These are phyloP conservation scores for Colletotrichum sp. DNA, from an alignment of 2,329 filamentous ascomycete genomes.

Conservation along the genomic window DNA sequence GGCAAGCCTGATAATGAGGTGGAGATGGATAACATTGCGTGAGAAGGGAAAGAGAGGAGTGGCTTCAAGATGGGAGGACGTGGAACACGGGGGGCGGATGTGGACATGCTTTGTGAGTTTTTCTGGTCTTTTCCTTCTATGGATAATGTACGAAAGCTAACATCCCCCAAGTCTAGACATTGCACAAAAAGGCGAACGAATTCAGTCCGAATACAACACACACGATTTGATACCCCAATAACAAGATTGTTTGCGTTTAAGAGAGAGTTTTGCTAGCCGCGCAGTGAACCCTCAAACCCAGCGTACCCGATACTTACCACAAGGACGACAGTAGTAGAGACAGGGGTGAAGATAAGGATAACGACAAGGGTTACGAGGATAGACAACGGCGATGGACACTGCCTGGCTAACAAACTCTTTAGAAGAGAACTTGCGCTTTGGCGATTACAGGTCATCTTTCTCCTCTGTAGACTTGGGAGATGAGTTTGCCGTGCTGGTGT, in stretches of 20 bases:
- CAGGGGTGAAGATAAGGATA: rapidly evolving
- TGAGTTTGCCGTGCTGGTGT: rapidly evolving
- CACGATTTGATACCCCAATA: constrained; percentile 18
- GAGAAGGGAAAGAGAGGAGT: not conserved
- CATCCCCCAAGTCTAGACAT: not conserved
- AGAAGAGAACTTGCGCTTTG: not conserved
- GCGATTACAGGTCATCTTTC: not conserved
- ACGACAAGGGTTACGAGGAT: no score
- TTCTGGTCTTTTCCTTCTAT: not conserved
- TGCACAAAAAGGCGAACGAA: not conserved
- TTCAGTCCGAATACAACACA: not conserved
- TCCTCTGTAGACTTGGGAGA: not conserved
- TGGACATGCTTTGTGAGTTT: constrained; percentile 14
- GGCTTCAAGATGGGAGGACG: not conserved
- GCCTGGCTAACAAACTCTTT: no score
- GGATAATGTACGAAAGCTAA: not conserved
- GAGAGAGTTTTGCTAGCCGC: not conserved
- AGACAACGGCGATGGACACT: no score
- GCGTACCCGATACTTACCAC: no score
- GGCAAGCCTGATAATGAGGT: not conserved
- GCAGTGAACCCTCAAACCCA: no score
- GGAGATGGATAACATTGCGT: constrained; percentile 13
- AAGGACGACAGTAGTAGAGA: no score
- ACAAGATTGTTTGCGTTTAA: not conserved
- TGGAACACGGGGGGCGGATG: not conserved